Evolutionary conservation across 2,329 filamentous ascomycete species (phyloP).

Genomic region (Fusarium redolens): DNA sequence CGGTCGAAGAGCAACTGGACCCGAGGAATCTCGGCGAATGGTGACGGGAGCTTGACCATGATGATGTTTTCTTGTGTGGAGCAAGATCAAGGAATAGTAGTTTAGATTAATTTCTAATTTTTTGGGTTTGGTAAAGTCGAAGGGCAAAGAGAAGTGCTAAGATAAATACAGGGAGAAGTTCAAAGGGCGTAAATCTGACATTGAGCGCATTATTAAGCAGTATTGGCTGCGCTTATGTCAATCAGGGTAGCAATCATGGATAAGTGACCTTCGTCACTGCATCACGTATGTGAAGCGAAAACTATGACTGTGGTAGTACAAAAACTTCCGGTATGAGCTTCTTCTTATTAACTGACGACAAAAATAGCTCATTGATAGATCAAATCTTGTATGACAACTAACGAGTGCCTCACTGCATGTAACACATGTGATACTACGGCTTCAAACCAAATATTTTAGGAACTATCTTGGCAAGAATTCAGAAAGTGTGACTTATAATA

Average conservation of each 20-base stretch:
- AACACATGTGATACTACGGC: accelerated
- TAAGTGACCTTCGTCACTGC: neutral
- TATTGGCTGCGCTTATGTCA: neutral
- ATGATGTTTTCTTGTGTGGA: neutral
- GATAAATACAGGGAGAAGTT: neutral
- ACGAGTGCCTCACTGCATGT: accelerated
- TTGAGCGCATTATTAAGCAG: conserved; percentile 16
- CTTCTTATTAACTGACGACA: neutral
- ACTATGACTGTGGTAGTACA: accelerated
- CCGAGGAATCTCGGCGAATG: conserved; percentile 17
- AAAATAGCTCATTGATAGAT: neutral
- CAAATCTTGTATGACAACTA: too few relatives aligned
- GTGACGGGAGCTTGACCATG: conserved; percentile 14
- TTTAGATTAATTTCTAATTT: too few relatives aligned
- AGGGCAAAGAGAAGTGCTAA: neutral
- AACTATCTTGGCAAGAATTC: accelerated
- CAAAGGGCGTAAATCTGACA: conserved; percentile 9
- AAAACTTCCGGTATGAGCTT: accelerated
- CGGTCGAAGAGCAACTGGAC: conserved; percentile 25
- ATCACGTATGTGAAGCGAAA: neutral
- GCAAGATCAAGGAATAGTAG: neutral
- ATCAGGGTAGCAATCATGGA: neutral
- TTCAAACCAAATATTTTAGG: accelerated
- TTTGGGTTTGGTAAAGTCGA: too few relatives aligned
- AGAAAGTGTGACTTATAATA: neutral